Base-by-base conservation (phyloP, 2,329 filamentous ascomycete genomes). In the Alternaria sp. region DNA sequence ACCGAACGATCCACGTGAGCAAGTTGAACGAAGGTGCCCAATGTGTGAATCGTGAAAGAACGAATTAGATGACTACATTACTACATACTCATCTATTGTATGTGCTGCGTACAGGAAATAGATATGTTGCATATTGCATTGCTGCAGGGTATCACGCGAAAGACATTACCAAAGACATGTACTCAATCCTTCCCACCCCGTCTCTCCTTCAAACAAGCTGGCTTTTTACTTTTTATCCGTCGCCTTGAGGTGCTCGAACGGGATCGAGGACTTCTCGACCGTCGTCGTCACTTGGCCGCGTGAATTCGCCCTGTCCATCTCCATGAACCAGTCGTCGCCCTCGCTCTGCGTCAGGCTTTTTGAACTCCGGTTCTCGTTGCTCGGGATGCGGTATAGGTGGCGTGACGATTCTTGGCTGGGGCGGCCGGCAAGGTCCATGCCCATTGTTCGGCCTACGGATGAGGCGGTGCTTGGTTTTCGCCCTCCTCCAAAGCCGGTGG, bases 381-480 rank as follows among this genome's bases (percentile, higher is more conserved):
- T 67, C 9, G 56, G 21, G 0, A 61, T 50, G 11, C 51, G 67
- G 40, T 66, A 67, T 19, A 78, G 60, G n/a, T 70, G 66, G 40
- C 66, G 70, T 43, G 69, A 63, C 5, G 74, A 77, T 2, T 79
- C 76, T 13, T 72, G 66, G 4, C 73, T 75, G 6, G 59, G 15
- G n/a, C 74, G 70, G 2, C 57, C 51, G n/a, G 62, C 66, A 28
- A 68, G 46, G 2, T 62, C 59, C 36, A 62, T 40, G 13, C 54
- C 58, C 7, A 69, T 63, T 12, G 60, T 66, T 8, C 49, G 50
- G 21, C 71, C 68, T 13, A 65, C 45, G 1, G 67, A 67, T 6
- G 68, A 66, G 1, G 69, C 49, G 17, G 61, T 65, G 46, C 66
- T 68, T 28, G 46, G 11, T 21, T 51, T 57, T 15, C 74, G 69